Base-by-base conservation (phyloP, 2,329 filamentous ascomycete genomes). In the Microcyclospora tardicrescens region DNA sequence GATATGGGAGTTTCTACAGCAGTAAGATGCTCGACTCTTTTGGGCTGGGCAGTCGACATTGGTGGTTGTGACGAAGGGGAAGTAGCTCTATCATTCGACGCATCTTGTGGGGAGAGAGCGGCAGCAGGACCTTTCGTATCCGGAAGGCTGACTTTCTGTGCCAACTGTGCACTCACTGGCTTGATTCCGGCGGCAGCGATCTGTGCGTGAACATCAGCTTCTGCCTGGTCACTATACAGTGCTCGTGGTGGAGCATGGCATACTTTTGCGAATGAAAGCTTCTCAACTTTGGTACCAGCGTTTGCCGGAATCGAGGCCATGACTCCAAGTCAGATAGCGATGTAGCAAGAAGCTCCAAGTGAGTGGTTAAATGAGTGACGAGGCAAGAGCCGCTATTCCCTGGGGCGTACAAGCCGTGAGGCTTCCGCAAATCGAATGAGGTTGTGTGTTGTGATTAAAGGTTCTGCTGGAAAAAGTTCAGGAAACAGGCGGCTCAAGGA, bases 401-500 rank as follows among this genome's bases (percentile, higher is more conserved):
- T 58, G 56, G 56, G 53, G 46, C 45, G 42, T 47, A 50, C 55
- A 40, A 52, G 51, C 49, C 33, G 14, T 37, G 40, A 42, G 41
- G 50, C 49, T 53, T 49, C 54, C 49, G 50, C 36, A 43, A 53
- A 47, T 50, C 55, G 53, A 49, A 39, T 33, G 42, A 38, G 35
- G 41, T 46, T 37, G 38, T 36, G 31, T 33, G 44, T 50, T 44
- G 39, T 50, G 45, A 50, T 55, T 48, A 49, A 53, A 24, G 19
- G 19, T 24, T 24, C 19, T 24, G 19, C 19, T 50, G 48, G 50
- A 49, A 47, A 37, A 42, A 41, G 42, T 47, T 60, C 57, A 60
- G 51, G 57, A 59, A 55, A 60, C 61, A 46, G 65, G 64, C 56
- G 65, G 63, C 62, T 69, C 66, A 69, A 70, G 66, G 67, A 68